Percentiles rank a stretch among this genome's conserved stretches.
phyloP scores from a whole-genome alignment of 257 asterid species.

The Sherardia arvensis region DNA sequence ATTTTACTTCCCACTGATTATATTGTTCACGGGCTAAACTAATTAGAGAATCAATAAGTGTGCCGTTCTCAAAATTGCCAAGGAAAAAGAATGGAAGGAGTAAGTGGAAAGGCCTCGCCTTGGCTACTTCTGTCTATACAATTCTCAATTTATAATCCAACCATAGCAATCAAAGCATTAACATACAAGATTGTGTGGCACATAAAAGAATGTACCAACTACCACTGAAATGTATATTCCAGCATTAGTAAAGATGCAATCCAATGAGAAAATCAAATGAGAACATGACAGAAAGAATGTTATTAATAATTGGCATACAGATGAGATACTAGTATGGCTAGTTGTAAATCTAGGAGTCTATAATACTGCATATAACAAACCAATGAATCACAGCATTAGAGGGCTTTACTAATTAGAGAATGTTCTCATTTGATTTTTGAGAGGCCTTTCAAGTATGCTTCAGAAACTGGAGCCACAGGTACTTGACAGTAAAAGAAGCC shows the following conservation, averaged over 20 bases:
- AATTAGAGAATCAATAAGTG: not conserved
- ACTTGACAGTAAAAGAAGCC: constrained; percentile 83
- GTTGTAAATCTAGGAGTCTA: not conserved
- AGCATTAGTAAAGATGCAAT: not conserved
- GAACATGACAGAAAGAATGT: not conserved
- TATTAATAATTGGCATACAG: not conserved
- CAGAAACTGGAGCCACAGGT: constrained; percentile 37
- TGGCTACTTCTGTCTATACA: too few species aligned
- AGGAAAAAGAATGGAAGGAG: too few species aligned
- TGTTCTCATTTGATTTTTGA: too few species aligned
- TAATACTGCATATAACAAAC: not conserved
- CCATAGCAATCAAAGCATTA: too few species aligned
- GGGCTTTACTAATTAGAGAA: constrained; percentile 46
- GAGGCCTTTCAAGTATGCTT: constrained; percentile 45
- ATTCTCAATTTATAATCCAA: too few species aligned
- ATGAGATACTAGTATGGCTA: not conserved
- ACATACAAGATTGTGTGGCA: too few species aligned
- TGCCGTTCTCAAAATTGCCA: too few species aligned
- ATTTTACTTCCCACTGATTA: too few species aligned
- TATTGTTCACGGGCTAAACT: not conserved
- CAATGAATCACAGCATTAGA: not conserved
- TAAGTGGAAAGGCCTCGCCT: too few species aligned
- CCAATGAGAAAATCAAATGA: not conserved
- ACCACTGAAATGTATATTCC: not conserved
- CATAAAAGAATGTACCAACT: too few species aligned